Percentiles rank a stretch among this genome's conserved stretches.
Conservation (phyloP, 192 early-diverging fungal genomes). For the Pilaira anomala region DNA sequence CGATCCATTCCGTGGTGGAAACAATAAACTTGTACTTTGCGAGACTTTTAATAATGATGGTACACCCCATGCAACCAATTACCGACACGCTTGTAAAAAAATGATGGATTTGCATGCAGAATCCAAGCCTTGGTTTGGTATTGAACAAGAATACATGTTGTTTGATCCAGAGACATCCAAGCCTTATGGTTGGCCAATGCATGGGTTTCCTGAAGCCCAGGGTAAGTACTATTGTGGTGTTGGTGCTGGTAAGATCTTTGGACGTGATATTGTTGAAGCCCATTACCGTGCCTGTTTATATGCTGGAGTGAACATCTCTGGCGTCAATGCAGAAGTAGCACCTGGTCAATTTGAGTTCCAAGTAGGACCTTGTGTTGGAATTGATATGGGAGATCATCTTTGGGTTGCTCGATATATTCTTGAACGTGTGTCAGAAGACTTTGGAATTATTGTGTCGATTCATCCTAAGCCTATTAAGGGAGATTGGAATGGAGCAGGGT, state of each 20-base stretch:
- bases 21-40: constrained; percentile 52
- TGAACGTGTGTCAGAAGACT: constrained; percentile 56
- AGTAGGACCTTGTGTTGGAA: constrained; percentile 55
- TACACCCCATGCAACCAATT: constrained; percentile 52
- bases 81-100: constrained; percentile 39
- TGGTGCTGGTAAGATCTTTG: constrained; percentile 49
- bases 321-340: constrained; percentile 54
- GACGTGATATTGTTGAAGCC: constrained; percentile 56
- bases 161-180: constrained; percentile 44
- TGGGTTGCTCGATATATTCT: constrained; percentile 52
- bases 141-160: constrained; percentile 57
- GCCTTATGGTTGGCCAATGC: constrained; percentile 55
- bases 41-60: constrained; percentile 55
- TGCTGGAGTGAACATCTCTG: constrained; percentile 54
- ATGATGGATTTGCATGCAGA: constrained; percentile 41
- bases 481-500: constrained; percentile 60
- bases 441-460: constrained; percentile 50
- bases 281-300: constrained; percentile 57
- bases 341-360: constrained; percentile 58
- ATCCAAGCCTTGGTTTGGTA: constrained; percentile 51
- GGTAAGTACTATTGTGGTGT: constrained; percentile 58
- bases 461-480: constrained; percentile 59
- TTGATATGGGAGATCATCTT: constrained; percentile 53
- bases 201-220: constrained; percentile 49
- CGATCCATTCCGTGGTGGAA: constrained; percentile 53